Evolutionary conservation across 2,329 filamentous ascomycete species (phyloP).

Genomic region (Fusarium sp.): DNA sequence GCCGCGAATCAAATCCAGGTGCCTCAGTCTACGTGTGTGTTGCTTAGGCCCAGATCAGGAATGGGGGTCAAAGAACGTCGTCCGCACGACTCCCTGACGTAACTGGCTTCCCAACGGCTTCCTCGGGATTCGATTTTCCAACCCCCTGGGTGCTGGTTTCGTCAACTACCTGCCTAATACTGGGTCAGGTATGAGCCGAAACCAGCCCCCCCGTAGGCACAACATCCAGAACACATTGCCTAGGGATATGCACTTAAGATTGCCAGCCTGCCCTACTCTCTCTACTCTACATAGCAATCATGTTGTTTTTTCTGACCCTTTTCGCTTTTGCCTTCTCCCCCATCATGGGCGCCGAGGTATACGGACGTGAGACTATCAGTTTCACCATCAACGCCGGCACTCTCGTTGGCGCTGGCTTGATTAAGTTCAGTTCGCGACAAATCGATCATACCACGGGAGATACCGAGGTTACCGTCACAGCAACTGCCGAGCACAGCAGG

Average conservation of each 20-base stretch:
- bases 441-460: neutral
- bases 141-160: neutral
- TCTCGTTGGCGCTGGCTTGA: neutral
- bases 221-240: neutral
- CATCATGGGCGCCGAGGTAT: neutral
- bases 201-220: neutral
- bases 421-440: neutral
- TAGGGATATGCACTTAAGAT: neutral
- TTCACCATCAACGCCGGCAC: neutral
- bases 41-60: too few species aligned
- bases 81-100: too few species aligned
- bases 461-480: neutral
- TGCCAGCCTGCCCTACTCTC: neutral
- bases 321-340: neutral
- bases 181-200: neutral
- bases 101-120: neutral
- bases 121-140: neutral
- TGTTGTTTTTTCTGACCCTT: neutral
- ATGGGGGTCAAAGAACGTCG: too few species aligned
- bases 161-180: neutral
- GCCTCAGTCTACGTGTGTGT: too few species aligned
- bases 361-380: neutral
- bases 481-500: neutral
- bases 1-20: too few species aligned
- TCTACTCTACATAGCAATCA: neutral